Evolutionary conservation across 1,284 basidiomycete genomes (phyloP).

Genomic region (Abortiporus biennis): DNA sequence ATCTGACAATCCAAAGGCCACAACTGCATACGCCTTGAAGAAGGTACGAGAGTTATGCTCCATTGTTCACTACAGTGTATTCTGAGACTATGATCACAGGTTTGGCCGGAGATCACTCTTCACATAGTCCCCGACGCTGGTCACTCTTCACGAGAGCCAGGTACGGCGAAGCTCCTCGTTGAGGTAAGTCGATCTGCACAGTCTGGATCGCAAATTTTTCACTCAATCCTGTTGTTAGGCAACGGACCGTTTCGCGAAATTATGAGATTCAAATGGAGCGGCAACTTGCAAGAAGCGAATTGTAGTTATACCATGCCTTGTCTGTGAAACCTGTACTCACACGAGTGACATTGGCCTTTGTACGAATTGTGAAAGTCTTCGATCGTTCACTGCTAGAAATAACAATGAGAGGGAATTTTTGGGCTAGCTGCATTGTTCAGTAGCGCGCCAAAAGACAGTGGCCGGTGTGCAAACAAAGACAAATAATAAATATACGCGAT

Average conservation of each 20-base stretch:
- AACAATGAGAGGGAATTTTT: too few relatives aligned
- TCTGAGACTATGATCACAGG: conserved; percentile 25
- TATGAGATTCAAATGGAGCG: conserved; percentile 7
- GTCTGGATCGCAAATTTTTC: not conserved
- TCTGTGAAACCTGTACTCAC: too few relatives aligned
- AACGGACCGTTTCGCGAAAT: conserved; percentile 22
- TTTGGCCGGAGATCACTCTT: conserved; percentile 77
- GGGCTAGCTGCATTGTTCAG: too few relatives aligned
- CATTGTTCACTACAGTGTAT: not conserved
- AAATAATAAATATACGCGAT: too few relatives aligned
- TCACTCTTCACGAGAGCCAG: conserved; percentile 80
- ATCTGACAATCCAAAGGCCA: conserved; percentile 39
- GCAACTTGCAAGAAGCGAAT: too few relatives aligned
- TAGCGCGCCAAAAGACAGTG: too few relatives aligned
- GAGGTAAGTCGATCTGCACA: conserved; percentile 48
- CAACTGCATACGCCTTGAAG: conserved; percentile 76
- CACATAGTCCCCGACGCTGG: conserved; percentile 88
- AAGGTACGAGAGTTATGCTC: conserved; percentile 31
- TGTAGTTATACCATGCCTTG: too few relatives aligned
- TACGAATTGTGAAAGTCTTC: too few relatives aligned
- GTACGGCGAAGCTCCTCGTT: conserved; percentile 68
- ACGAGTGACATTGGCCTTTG: too few relatives aligned
- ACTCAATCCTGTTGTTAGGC: conserved; percentile 14
- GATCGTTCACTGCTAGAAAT: too few relatives aligned
- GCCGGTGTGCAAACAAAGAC: too few relatives aligned